Evolutionary conservation across 75 land plant genomes (phyloP).

Genomic region (Isoetes taiwanensis): DNA sequence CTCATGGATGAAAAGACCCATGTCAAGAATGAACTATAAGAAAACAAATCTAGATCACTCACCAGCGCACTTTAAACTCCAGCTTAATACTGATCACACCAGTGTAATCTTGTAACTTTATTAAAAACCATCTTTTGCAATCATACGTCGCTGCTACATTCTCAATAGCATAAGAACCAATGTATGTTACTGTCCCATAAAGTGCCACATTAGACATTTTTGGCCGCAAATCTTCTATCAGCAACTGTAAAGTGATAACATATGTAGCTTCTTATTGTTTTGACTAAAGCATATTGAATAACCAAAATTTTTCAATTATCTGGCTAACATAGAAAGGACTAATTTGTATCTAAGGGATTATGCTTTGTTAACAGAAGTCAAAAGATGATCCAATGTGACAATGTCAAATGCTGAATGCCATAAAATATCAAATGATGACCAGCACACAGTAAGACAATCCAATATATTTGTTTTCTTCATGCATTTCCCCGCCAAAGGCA

Average conservation of each 20-base stretch:
- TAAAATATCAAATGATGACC: too few species aligned
- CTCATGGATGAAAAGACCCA: not conserved
- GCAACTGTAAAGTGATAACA: conserved; percentile 6
- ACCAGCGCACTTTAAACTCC: conserved; percentile 6
- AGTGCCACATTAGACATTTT: conserved; percentile 20
- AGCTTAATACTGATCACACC: conserved; percentile 9
- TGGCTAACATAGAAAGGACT: too few species aligned
- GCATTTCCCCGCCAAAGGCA: too few species aligned
- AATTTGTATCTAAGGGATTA: too few species aligned
- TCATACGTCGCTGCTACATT: not conserved
- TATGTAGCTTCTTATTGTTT: too few species aligned
- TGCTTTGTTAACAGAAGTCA: too few species aligned
- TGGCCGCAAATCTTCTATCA: conserved; percentile 13
- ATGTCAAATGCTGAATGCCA: too few species aligned
- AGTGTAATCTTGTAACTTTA: conserved; percentile 9
- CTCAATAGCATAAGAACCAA: not conserved
- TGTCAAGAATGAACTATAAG: not conserved
- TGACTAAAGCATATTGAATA: too few species aligned
- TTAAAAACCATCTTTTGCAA: not conserved
- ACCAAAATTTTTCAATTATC: too few species aligned
- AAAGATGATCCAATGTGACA: too few species aligned
- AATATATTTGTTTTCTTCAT: too few species aligned
- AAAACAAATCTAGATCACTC: not conserved
- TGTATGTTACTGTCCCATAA: conserved; percentile 14
- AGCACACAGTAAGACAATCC: too few species aligned